Percentiles rank a stretch among this genome's conserved stretches.
These are phyloP conservation scores for Rhizopogon rudus DNA, from an alignment of 768 basidiomycete genomes.

Conservation along the genomic window DNA sequence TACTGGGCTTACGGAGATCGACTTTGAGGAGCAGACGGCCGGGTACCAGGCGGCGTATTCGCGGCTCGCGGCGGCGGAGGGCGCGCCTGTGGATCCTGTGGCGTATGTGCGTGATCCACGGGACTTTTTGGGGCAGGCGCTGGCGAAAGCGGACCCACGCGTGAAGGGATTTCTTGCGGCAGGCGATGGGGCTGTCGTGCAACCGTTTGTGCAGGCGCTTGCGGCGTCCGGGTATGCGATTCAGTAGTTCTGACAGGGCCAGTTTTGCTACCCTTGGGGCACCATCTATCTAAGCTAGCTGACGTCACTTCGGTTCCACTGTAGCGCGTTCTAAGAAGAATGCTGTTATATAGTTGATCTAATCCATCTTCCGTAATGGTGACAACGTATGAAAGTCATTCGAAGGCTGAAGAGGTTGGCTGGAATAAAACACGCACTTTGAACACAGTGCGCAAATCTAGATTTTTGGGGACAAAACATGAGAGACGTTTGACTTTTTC, in stretches of 20 bases:
- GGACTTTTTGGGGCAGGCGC: conserved; percentile 44
- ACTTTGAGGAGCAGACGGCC: conserved; percentile 84
- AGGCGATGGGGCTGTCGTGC: conserved; percentile 13
- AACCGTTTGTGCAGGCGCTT: conserved; percentile 27
- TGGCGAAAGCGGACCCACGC: conserved; percentile 15
- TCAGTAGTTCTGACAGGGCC: conserved; percentile 4
- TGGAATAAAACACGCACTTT: too few species aligned
- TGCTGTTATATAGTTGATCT: too few species aligned
- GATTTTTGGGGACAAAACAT: too few species aligned
- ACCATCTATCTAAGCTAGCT: background rate
- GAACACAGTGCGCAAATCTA: too few species aligned
- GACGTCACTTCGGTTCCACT: background rate
- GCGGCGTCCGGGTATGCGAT: conserved; percentile 25
- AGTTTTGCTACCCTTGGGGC: background rate
- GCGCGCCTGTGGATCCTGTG: conserved; percentile 52
- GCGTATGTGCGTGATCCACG: conserved; percentile 54
- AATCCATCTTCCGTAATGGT: too few species aligned
- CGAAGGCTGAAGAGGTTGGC: too few species aligned
- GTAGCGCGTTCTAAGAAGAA: too few species aligned
- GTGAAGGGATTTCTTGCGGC: conserved; percentile 17
- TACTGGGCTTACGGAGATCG: conserved; percentile 66
- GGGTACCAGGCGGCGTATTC: conserved; percentile 96
- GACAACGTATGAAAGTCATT: too few species aligned
- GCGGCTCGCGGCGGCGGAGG: conserved; percentile 78
- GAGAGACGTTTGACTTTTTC: too few species aligned